phyloP scores from a whole-genome alignment of 257 asterid species.

The Solanum chilense region DNA sequence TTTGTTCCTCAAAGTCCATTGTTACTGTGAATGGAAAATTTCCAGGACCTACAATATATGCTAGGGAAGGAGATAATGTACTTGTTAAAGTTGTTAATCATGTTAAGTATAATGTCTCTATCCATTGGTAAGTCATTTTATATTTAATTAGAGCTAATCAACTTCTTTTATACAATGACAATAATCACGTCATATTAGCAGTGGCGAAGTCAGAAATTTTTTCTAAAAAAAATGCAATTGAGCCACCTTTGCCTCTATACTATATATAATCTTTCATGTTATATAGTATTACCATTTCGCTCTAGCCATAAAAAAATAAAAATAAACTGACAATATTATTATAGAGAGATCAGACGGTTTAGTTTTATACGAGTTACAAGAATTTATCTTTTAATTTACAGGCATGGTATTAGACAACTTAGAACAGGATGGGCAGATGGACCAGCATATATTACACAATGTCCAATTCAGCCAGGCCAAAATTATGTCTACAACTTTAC shows the following conservation, averaged over 20 bases:
- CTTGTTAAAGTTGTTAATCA: constrained; percentile 68
- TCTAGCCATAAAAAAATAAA: background rate
- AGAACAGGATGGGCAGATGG: constrained; percentile 97
- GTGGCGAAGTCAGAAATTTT: background rate
- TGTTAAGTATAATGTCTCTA: constrained; percentile 73
- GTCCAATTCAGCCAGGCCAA: constrained; percentile 81
- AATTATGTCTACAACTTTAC: constrained; percentile 74
- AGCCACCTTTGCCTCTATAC: background rate
- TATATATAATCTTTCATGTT: too few species aligned
- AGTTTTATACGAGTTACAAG: background rate
- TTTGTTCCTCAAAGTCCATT: constrained; percentile 60
- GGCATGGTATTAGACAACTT: constrained; percentile 89
- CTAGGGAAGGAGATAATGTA: constrained; percentile 70
- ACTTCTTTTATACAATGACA: background rate
- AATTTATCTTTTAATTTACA: background rate
- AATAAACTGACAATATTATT: background rate
- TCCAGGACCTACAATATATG: constrained; percentile 86
- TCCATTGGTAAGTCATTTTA: constrained; percentile 53
- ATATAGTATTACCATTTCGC: background rate
- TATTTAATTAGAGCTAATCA: background rate
- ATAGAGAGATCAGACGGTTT: background rate
- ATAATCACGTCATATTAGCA: background rate
- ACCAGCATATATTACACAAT: constrained; percentile 89
- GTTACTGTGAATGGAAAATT: constrained; percentile 68
- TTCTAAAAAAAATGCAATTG: background rate